Base-by-base conservation (phyloP, 202 grass and related monocot species). In the Brachypodium distachyon region DNA sequence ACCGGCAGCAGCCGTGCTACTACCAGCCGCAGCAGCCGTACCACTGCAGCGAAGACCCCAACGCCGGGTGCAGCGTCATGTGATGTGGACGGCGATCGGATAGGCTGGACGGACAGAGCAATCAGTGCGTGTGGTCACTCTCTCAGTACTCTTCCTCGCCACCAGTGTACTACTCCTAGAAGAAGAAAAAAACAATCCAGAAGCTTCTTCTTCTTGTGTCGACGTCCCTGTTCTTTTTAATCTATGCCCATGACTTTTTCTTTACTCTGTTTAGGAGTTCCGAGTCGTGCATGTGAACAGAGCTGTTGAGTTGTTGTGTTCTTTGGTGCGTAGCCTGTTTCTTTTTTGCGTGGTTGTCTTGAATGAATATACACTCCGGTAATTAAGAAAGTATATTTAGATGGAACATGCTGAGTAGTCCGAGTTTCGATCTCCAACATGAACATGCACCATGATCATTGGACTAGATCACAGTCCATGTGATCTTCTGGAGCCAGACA, bases 1-100 rank as follows among this genome's bases (percentile, higher is more conserved):
- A 62, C 50, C 50, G 66, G 81, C 77, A 80, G 23, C 50, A 80
- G 23, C 50, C 85, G 67, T 81, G 84, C 66, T 73, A 81, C 81
- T 17, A 40, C 23, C 54, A 64, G 66, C 57, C 73, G 43, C 73
- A 69, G 47, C 72, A 70, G 47, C 79, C 61, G 17, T 56, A n/a
- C n/a, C n/a, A n/a, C 3, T 51, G 32, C 67, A 58, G 10, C 77
- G 87, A 89, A 82, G 87, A 89, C 77, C 87, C 87, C 82, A 85
- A 89, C 52, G 87, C 82, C 58, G 87, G 72, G 40, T 89, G 87
- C 72, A 77, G 77, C 58, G 58, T 89, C 87, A 89, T 89, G 87
- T 89, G 87, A 89, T 41, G 3, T n/a, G n/a, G n/a, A n/a, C n/a
- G 70, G 26, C 74, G 41, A 27, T 58, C 46, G 34, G 60, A 50